phyloP scores from a whole-genome alignment of 139 green algal genomes.

The Mesotaenium endlicherianum region DNA sequence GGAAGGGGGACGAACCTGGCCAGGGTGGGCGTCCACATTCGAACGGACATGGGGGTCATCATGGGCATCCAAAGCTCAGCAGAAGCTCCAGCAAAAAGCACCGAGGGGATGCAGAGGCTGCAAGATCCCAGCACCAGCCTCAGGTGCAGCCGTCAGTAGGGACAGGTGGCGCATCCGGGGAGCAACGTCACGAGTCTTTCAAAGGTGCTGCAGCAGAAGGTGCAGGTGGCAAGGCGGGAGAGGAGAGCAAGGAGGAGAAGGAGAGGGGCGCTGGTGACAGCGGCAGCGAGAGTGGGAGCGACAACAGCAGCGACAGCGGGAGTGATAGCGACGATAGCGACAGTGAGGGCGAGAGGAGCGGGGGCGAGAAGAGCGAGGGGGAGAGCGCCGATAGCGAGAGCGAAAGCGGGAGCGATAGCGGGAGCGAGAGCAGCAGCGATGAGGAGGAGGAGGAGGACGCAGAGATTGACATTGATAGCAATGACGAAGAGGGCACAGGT shows the following conservation, averaged over 20 bases:
- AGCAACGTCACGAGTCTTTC: neutral
- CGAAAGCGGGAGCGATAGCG: neutral
- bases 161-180: neutral
- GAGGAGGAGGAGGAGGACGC: constrained; percentile 3
- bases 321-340: too few relatives aligned
- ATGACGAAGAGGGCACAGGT: neutral
- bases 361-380: neutral
- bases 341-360: neutral
- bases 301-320: neutral
- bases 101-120: neutral
- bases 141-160: neutral
- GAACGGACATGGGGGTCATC: too few relatives aligned
- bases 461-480: neutral
- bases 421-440: neutral
- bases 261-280: too few relatives aligned
- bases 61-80: too few relatives aligned
- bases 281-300: neutral
- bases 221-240: neutral
- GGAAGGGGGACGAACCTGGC: too few relatives aligned
- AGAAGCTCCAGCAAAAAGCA: too few relatives aligned
- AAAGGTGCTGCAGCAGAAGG: neutral
- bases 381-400: neutral
- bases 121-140: neutral
- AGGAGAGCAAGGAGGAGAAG: too few relatives aligned
- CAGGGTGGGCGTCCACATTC: too few relatives aligned